Conservation (phyloP, 2,329 filamentous ascomycete genomes). For the Colletotrichum neosansevieriae region DNA sequence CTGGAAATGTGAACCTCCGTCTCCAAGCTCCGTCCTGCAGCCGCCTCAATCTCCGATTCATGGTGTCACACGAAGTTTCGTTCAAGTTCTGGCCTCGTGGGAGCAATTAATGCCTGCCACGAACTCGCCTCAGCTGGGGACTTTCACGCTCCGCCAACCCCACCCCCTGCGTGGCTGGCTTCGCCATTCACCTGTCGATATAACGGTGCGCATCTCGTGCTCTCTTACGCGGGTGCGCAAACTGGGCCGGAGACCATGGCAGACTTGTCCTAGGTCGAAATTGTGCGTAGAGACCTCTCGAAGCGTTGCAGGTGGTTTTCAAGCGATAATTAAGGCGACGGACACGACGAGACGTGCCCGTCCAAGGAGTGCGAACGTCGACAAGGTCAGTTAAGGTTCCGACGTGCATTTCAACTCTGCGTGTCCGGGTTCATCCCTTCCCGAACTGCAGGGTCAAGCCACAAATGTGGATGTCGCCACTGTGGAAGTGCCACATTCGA, state of each 20-base stretch:
- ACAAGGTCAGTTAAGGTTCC: slow-evolving; percentile 21
- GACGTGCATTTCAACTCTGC: slow-evolving; percentile 6
- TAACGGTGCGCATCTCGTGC: not conserved
- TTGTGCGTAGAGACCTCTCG: too few species aligned
- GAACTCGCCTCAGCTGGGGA: too few species aligned
- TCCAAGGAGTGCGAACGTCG: not conserved
- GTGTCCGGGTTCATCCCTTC: slow-evolving; percentile 28
- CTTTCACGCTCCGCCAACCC: too few species aligned
- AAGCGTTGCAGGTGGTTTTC: too few species aligned
- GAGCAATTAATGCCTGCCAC: not conserved
- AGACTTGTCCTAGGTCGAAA: not conserved
- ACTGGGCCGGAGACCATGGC: not conserved
- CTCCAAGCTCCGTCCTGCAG: not conserved
- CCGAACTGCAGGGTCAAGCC: slow-evolving; percentile 20
- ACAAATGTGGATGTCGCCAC: slow-evolving; percentile 36
- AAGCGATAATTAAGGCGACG: too few species aligned
- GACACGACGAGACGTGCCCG: not conserved
- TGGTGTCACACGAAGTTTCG: too few species aligned
- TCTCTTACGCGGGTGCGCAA: not conserved
- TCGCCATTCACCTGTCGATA: not conserved
- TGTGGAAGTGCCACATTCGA: slow-evolving; percentile 28
- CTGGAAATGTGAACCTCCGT: not conserved
- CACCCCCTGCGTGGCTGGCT: not conserved
- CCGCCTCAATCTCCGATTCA: not conserved
- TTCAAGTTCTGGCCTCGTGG: not conserved